Base-by-base conservation (phyloP, 352 stramenopile species). In the Phytopythium oedochilum region DNA sequence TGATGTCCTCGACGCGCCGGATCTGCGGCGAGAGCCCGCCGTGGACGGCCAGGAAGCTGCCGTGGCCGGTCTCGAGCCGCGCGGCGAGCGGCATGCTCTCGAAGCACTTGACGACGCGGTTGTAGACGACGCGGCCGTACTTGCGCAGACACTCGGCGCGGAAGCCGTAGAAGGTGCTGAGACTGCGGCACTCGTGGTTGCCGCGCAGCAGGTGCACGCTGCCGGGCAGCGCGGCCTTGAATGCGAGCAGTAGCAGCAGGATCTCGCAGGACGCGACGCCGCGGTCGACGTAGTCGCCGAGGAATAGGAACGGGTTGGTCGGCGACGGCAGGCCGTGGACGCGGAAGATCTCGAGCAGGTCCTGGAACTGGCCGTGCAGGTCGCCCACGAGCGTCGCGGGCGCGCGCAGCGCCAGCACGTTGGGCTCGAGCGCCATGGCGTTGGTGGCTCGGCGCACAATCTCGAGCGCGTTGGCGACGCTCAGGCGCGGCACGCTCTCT, bases 161-260 rank as follows among this genome's bases (percentile, higher is more conserved):
- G 64, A 99, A 99, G n/a, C 98, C 98, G 70, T 99, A 99, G 64
- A 99, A 99, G 60, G 97, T 96, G 71, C 98, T 99, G 34, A 99
- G 97, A 35, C 89, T 98, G 12, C 96, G 92, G 59, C 96, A 98
- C 71, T 99, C 97, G 69, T 99, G 97, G 75, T 99, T 99, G 5
- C 97, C 97, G 47, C 97, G 88, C 28, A 99, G 78, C 26, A 99
- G 72, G 70, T 99, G 98, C 53, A 99, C 98, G 70, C 98, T 98
- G 60, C 98, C 73, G 2, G 97, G 97, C 60, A 98, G 98, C 71
- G 98, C 98, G 53, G 99, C 97, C 66, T 99, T 99, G 70, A 98
- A 99, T 3, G 94, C 89, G 17, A 99, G 66, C 25, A 99, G 71
- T 47, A 99, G 70, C 59, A 97, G 94, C 55, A 99, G 97, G 44